Base-by-base conservation (phyloP, 2,329 filamentous ascomycete genomes). In the Trichoderma cornu-damae region DNA sequence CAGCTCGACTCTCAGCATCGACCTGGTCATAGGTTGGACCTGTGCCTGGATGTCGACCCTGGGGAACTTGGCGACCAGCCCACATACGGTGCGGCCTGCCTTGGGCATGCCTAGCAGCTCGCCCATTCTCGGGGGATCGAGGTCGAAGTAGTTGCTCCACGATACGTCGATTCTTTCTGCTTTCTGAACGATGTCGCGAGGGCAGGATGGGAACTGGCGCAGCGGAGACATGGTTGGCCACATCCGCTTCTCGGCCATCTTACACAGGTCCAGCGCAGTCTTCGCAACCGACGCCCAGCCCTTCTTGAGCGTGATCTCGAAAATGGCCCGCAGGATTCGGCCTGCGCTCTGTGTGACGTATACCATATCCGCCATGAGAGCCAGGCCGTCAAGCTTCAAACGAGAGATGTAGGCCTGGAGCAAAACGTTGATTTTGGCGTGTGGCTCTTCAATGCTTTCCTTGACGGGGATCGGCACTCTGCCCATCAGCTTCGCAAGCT, bases 231-330 rank as follows among this genome's bases (percentile, higher is more conserved):
- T 99, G 5, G 93, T 97, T 12, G 93, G 92, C 94, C 94, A 99
- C 95, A 99, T 99, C 49, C 95, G 84, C 79, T 96, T 96, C 77
- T 99, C 94, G 0, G 93, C 94, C 90, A 96, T 97, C 77, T 99
- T 99, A 76, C 95, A 99, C 53, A 99, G 81, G 66, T 96, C 90
- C 40, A 99, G 78, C 0, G 94, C 92, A 61, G 88, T 90, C 75
- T 94, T 96, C 7, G 94, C 90, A 3, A 97, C 94, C 14, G 86
- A 87, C 1, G 94, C 85, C 93, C 93, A 99, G 32, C 93, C 93
- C 73, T 96, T 96, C 75, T 93, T 96, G 63, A 99, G 75, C n/a
- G 89, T 88, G 55, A 99, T 97, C 74, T 99, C 95, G 64, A 97
- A 99, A 49, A 99, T 87, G 0, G 94, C 94, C 57, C 94, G 86